These are phyloP conservation scores for Akanthomyces lecanii DNA, from an alignment of 2,329 filamentous ascomycete species.

Conservation along the genomic window DNA sequence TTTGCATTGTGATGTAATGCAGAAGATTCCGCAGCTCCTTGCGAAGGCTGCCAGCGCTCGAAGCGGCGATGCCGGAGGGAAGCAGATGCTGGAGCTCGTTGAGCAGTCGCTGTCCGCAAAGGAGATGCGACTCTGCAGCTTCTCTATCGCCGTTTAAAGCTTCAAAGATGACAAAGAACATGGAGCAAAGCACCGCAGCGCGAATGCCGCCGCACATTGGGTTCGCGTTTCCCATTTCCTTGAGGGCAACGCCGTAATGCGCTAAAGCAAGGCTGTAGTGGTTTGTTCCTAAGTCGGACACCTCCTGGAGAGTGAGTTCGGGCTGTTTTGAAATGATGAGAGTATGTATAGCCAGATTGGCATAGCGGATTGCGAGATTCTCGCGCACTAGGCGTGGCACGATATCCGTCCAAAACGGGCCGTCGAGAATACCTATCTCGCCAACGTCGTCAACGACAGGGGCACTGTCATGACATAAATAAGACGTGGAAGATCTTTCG, in stretches of 20 bases:
- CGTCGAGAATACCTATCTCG: slow-evolving; percentile 27
- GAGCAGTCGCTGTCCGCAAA: slow-evolving; percentile 34
- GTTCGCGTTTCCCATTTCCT: slow-evolving; percentile 24
- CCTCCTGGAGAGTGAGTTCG: slow-evolving; percentile 10
- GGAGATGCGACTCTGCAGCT: slow-evolving; percentile 33
- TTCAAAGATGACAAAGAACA: slow-evolving; percentile 37
- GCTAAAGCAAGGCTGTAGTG: slow-evolving; percentile 31
- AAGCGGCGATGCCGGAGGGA: background rate
- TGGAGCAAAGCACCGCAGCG: slow-evolving; percentile 32
- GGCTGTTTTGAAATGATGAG: slow-evolving; percentile 27
- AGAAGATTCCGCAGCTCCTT: slow-evolving; percentile 22
- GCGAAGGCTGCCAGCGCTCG: slow-evolving; percentile 15
- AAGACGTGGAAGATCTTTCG: background rate
- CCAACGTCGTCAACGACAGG: no score
- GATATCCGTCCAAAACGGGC: slow-evolving; percentile 32
- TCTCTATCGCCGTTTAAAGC: slow-evolving; percentile 33
- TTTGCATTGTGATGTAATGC: slow-evolving; percentile 22
- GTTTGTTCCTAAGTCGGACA: slow-evolving; percentile 16
- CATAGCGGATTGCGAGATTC: slow-evolving; percentile 33
- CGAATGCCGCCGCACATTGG: slow-evolving; percentile 20
- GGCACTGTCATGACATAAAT: no score
- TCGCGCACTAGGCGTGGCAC: slow-evolving; percentile 32
- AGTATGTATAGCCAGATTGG: slow-evolving; percentile 35
- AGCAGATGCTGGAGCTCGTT: slow-evolving; percentile 27
- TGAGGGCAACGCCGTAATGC: slow-evolving; percentile 32